Conservation (phyloP, 2,329 filamentous ascomycete genomes). For the Cryphonectria carpinicola region DNA sequence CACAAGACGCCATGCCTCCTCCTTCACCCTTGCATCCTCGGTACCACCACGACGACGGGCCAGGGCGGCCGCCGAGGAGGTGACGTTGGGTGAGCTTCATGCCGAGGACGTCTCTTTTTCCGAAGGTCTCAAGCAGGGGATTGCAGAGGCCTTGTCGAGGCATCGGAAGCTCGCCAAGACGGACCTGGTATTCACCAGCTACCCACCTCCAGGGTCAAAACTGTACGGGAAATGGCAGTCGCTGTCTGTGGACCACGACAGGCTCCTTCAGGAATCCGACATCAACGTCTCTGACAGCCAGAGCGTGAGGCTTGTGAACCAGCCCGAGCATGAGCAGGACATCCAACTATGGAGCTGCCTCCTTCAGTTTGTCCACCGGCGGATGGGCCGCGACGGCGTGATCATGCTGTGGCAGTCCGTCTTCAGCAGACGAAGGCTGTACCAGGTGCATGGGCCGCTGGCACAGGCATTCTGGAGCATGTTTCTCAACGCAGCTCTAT, state of each 20-base stretch:
- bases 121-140: conserved; percentile 21
- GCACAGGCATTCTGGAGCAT: conserved; percentile 37
- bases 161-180: not conserved
- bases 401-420: conserved; percentile 36
- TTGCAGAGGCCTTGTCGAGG: conserved; percentile 16
- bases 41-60: conserved; percentile 16
- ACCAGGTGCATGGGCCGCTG: conserved; percentile 32
- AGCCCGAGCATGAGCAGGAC: conserved; percentile 35
- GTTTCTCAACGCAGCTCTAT: conserved; percentile 41
- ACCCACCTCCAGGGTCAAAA: conserved; percentile 23
- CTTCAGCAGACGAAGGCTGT: conserved; percentile 32
- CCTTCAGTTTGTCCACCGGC: conserved; percentile 37
- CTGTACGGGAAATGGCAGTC: conserved; percentile 36
- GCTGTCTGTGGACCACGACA: conserved; percentile 34
- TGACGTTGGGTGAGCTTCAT: conserved; percentile 14
- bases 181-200: conserved; percentile 3
- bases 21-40: conserved; percentile 10
- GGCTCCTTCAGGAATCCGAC: conserved; percentile 35
- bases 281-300: conserved; percentile 16
- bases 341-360: conserved; percentile 39
- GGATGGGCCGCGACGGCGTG: conserved; percentile 33
- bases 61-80: conserved; percentile 25
- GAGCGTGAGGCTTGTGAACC: conserved; percentile 33
- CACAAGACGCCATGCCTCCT: conserved; percentile 15
- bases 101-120: conserved; percentile 23